A percentile compares a stretch with the other conserved stretches of the same genome.
These are phyloP conservation scores for Triticum aestivum DNA, from an alignment of 176 grass and related monocot species.

Conservation along the genomic window IWGSC_CS_RefSeq_v2.1 NC_057805.1:504451825-504452324, in stretches of 20 bases:
- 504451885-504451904: background rate
- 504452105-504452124: background rate
- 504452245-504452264: slow-evolving; percentile 47
- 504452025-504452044: background rate
- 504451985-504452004: background rate
- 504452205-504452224: slow-evolving; percentile 32
- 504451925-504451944: background rate
- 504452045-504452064: slow-evolving; percentile 13
- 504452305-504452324: slow-evolving; percentile 29
- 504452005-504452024: background rate
- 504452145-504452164: slow-evolving; percentile 29
- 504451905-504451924: background rate
- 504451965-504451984: background rate
- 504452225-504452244: slow-evolving; percentile 36
- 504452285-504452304: slow-evolving; percentile 21
- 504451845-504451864: slow-evolving; percentile 1
- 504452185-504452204: slow-evolving; percentile 26
- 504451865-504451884: background rate
- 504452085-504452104: background rate
- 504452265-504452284: slow-evolving; percentile 27
- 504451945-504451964: background rate
- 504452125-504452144: slow-evolving; percentile 20
- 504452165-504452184: slow-evolving; percentile 23
- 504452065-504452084: background rate
- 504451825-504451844: background rate